Evolutionary conservation across 1,139 yeast species (phyloP).

Genomic region (Protomyces gravidus): DNA sequence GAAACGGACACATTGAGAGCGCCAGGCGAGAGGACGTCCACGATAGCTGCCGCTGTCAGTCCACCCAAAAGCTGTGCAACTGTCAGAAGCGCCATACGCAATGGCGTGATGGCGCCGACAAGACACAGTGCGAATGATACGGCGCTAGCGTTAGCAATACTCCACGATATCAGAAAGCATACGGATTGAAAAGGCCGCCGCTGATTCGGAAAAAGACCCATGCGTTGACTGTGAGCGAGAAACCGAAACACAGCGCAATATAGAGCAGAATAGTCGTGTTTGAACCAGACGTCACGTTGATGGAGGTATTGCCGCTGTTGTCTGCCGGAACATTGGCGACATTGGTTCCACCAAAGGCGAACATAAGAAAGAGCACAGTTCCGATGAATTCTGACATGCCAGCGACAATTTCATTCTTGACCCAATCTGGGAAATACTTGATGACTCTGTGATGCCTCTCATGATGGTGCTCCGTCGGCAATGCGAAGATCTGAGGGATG

Average conservation of each 20-base stretch:
- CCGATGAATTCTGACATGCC: slow-evolving; percentile 72
- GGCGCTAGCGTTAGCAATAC: slow-evolving; percentile 2
- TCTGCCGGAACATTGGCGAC: slow-evolving; percentile 57
- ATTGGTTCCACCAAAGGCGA: slow-evolving; percentile 79
- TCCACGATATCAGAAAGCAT: slow-evolving; percentile 40
- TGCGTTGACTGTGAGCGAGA: slow-evolving; percentile 72
- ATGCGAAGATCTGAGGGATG: not conserved
- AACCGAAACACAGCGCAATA: slow-evolving; percentile 86
- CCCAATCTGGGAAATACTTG: slow-evolving; percentile 33
- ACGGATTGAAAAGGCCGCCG: slow-evolving; percentile 89
- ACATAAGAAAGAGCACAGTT: slow-evolving; percentile 76
- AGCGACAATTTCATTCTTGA: slow-evolving; percentile 53
- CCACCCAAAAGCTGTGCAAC: slow-evolving; percentile 74
- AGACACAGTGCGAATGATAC: slow-evolving; percentile 69
- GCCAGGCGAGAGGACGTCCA: slow-evolving; percentile 83
- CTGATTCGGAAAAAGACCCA: slow-evolving; percentile 73
- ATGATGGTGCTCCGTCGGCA: not conserved
- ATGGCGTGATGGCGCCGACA: slow-evolving; percentile 68
- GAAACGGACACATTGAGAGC: slow-evolving; percentile 65
- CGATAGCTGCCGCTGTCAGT: slow-evolving; percentile 91
- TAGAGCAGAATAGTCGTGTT: slow-evolving; percentile 66
- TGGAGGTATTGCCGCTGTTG: not conserved
- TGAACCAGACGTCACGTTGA: slow-evolving; percentile 11
- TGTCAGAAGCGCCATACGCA: slow-evolving; percentile 64
- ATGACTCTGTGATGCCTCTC: slow-evolving; percentile 8